Evolutionary conservation across 1,284 basidiomycete genomes (phyloP).

Genomic region (Chalciporus piperatoides): DNA sequence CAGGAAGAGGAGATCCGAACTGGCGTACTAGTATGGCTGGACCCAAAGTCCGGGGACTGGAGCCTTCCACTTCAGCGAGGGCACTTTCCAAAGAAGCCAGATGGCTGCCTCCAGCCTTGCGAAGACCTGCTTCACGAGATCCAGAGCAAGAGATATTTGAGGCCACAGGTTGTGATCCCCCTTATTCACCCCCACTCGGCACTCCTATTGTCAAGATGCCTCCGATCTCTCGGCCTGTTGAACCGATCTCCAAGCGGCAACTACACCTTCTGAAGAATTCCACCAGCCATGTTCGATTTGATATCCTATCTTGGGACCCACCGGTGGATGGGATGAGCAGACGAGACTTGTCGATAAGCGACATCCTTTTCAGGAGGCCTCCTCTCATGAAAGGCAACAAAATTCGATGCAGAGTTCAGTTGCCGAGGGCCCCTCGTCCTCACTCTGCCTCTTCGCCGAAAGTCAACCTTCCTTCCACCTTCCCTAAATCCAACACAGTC

Average conservation of each 20-base stretch:
- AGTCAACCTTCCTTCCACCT: conserved; percentile 44
- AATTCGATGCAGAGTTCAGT: conserved; percentile 47
- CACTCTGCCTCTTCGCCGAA: conserved; percentile 31
- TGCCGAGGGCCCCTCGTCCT: conserved; percentile 42
- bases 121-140: conserved; percentile 35
- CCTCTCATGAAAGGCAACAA: conserved; percentile 41
- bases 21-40: conserved; percentile 16
- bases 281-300: conserved; percentile 48
- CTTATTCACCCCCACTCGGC: conserved; percentile 50
- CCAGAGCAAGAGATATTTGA: conserved; percentile 47
- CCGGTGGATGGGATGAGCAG: conserved; percentile 64
- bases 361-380: conserved; percentile 61
- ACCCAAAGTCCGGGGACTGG: conserved; percentile 19
- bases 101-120: conserved; percentile 58
- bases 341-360: conserved; percentile 64
- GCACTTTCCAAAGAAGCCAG: conserved; percentile 29
- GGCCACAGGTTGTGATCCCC: conserved; percentile 49
- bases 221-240: conserved; percentile 37
- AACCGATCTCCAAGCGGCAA: conserved; percentile 47
- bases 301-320: conserved; percentile 74
- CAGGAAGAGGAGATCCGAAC: conserved; percentile 23
- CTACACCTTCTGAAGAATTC: conserved; percentile 40
- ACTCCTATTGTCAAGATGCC: conserved; percentile 59
- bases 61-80: conserved; percentile 10
- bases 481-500: conserved; percentile 21